Evolutionary conservation across 805 yeast species (phyloP).

Genomic region (Ogataea kodamae): DNA sequence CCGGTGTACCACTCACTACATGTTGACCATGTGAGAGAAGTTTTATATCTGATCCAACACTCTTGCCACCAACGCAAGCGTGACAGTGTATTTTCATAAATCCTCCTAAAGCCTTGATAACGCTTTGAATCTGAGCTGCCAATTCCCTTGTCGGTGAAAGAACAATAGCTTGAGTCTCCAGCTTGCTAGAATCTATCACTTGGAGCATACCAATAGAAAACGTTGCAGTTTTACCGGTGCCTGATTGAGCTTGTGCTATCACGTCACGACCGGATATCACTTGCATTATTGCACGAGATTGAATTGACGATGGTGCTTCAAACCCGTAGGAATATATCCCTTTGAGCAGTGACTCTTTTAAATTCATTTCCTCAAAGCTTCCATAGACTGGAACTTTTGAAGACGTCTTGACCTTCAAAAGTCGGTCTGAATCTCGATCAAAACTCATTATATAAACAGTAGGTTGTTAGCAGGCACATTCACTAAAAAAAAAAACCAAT

Average conservation of each 20-base stretch:
- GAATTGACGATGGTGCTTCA: constrained; percentile 80
- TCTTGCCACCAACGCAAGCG: constrained; percentile 97
- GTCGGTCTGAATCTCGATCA: constrained; percentile 56
- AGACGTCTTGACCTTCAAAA: constrained; percentile 58
- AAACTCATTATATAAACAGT: constrained; percentile 56
- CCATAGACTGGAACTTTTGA: constrained; percentile 49
- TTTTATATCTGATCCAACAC: constrained; percentile 81
- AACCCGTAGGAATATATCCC: constrained; percentile 80
- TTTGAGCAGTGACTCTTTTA: constrained; percentile 57
- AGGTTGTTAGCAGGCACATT: too few species aligned
- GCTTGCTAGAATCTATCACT: constrained; percentile 62
- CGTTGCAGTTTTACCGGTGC: constrained; percentile 90
- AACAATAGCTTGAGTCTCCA: constrained; percentile 87
- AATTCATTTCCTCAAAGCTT: constrained; percentile 70
- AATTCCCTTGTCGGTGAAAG: constrained; percentile 97
- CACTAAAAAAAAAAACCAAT: too few species aligned
- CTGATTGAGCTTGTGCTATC: constrained; percentile 85
- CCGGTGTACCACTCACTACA: constrained; percentile 97
- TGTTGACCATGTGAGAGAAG: constrained; percentile 85
- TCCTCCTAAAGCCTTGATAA: constrained; percentile 83
- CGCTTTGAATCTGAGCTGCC: constrained; percentile 94
- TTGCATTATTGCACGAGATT: constrained; percentile 75
- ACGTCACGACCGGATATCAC: constrained; percentile 71
- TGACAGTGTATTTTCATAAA: constrained; percentile 89
- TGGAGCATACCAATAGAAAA: constrained; percentile 65